Evolutionary conservation across 164 flowering plant species (phyloP).

Genomic region (Nymphaea thermarum): DNA sequence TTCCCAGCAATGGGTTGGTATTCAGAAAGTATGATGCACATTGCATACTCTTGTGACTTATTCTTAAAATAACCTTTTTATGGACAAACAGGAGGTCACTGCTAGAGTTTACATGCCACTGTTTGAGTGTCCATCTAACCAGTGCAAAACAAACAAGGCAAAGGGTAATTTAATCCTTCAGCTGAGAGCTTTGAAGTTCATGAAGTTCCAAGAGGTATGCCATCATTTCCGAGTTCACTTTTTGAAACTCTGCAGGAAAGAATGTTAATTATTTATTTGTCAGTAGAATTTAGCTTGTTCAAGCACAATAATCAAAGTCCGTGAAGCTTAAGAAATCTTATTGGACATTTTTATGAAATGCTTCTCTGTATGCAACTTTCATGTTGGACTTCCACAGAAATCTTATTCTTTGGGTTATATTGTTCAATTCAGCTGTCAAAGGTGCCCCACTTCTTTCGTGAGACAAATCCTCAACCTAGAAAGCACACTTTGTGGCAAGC

Average conservation of each 20-base stretch:
- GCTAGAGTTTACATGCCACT: conserved; percentile 95
- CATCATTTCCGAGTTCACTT: too few relatives aligned
- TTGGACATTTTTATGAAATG: neutral
- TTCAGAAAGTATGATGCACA: neutral
- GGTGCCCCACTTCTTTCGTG: conserved; percentile 39
- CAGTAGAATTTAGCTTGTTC: too few relatives aligned
- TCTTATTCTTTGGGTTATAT: neutral
- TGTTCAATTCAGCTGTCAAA: conserved; percentile 30
- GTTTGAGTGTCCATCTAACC: conserved; percentile 78
- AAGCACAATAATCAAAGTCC: too few relatives aligned
- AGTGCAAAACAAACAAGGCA: conserved; percentile 47
- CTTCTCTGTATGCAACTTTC: neutral
- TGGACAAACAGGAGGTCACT: conserved; percentile 66
- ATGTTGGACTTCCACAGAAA: neutral
- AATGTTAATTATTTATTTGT: too few relatives aligned
- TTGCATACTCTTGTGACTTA: neutral
- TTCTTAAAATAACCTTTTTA: neutral
- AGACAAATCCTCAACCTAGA: conserved; percentile 49
- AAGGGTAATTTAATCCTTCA: conserved; percentile 91
- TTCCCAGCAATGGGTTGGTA: too few relatives aligned
- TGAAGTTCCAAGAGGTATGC: conserved; percentile 92
- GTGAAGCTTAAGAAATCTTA: too few relatives aligned
- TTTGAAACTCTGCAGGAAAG: too few relatives aligned
- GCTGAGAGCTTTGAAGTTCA: conserved; percentile 93
- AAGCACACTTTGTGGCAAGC: conserved; percentile 54